These are phyloP conservation scores for Plasmodium gaboni DNA, from an alignment of 169 alveolate genomes.

Conservation along the genomic window DNA sequence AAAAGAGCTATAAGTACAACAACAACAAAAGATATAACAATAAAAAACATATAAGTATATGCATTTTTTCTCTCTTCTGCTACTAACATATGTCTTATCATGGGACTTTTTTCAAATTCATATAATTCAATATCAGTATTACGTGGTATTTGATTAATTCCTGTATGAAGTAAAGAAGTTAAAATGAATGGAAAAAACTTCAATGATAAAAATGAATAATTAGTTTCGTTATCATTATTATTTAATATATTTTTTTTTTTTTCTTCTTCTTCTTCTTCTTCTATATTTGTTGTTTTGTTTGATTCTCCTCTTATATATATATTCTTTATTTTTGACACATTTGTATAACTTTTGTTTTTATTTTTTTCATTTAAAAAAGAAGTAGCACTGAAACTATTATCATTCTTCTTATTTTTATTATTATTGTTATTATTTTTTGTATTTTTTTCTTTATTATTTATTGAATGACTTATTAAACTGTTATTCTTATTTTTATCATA, in stretches of 20 bases:
- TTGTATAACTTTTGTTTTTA: not conserved
- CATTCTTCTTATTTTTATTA: not conserved
- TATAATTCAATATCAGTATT: constrained; percentile 3
- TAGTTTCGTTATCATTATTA: not conserved
- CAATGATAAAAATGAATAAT: constrained; percentile 35
- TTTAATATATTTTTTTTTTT: constrained; percentile 6
- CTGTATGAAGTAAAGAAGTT: constrained; percentile 8
- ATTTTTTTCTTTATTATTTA: not conserved
- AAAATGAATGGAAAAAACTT: constrained; percentile 28
- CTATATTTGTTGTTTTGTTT: not conserved
- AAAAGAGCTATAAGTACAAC: constrained; percentile 41
- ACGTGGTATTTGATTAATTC: constrained; percentile 5
- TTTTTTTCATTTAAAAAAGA: not conserved
- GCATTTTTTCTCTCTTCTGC: constrained; percentile 44
- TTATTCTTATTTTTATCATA: not conserved
- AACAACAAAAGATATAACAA: constrained; percentile 33
- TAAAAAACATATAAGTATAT: constrained; percentile 20
- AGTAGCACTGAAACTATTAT: not conserved
- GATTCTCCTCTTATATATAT: not conserved
- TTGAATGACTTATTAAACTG: not conserved
- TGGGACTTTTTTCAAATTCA: constrained; percentile 60
- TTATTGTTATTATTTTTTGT: not conserved
- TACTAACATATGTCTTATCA: constrained; percentile 23
- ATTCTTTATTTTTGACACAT: not conserved
- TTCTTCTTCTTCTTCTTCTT: not conserved